A percentile compares a stretch with the other conserved stretches of the same genome.
phyloP scores from a whole-genome alignment of 2,329 filamentous ascomycete genomes.

The Colletotrichum tanaceti region DNA sequence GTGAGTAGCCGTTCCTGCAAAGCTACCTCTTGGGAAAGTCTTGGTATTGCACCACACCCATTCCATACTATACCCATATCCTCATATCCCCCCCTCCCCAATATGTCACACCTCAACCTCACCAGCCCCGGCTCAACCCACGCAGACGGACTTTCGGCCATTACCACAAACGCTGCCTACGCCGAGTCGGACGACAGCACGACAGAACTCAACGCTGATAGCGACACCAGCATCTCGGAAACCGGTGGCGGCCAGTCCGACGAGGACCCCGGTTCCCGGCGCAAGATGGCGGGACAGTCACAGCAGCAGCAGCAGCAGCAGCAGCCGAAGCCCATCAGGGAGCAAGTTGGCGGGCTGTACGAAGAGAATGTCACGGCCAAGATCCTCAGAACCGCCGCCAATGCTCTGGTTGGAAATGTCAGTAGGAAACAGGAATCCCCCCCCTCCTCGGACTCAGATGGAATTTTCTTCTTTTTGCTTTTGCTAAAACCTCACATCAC shows the following conservation, averaged over 20 bases:
- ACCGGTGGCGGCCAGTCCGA: not conserved
- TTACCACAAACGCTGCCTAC: not conserved
- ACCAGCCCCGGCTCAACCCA: not conserved
- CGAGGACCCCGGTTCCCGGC: not conserved
- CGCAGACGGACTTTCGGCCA: not conserved
- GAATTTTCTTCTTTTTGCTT: no score
- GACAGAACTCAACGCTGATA: constrained; percentile 27
- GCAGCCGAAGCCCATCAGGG: constrained; percentile 22
- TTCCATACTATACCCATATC: no score
- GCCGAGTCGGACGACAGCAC: constrained; percentile 29
- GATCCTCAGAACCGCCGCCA: constrained; percentile 40
- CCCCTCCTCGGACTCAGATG: no score
- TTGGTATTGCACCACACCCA: no score
- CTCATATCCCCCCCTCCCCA: no score
- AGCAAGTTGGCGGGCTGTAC: constrained; percentile 34
- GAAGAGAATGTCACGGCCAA: constrained; percentile 42
- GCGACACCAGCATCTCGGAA: constrained; percentile 34
- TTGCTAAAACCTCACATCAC: not conserved
- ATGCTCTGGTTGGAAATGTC: constrained; percentile 39
- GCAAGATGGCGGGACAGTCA: no score
- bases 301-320: no score
- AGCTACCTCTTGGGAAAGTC: not conserved
- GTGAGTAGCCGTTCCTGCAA: constrained; percentile 3
- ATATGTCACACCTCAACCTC: not conserved
- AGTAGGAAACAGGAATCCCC: not conserved